Base-by-base conservation (phyloP, 345 rosid genomes). In the Viola odorata region DNA sequence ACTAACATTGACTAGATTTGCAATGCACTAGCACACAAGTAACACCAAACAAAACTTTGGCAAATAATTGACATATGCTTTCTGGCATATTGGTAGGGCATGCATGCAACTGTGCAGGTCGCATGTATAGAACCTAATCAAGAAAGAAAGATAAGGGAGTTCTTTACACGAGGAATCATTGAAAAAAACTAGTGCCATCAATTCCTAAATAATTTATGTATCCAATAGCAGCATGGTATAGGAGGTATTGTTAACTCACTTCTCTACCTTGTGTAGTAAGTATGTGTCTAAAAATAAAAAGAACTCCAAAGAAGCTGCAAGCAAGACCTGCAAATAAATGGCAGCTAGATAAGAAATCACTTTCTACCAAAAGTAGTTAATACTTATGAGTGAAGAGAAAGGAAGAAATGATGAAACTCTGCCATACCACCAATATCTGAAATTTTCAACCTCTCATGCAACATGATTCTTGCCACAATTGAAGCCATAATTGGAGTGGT, bases 221-320 rank as follows among this genome's bases (percentile, higher is more conserved):
- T 37, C 49, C 38, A 49, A 56, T 61, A 53, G 54, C 32, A 50
- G 63, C 62, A 68, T 41, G 39, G 40, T 54, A 61, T 40, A 73
- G 59, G 69, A 80, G 82, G 77, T 69, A 80, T 62, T 69, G 80
- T 69, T 64, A 85, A 85, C 95, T 89, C 91, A 86, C 87, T 79
- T 85, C 87, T 85, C 78, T 91, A 91, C 96, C 96, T 91, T 89
- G 91, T 67, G 86, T 77, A 56, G 77, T 73, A 70, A 89, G 81
- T 59, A 76, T 76, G 71, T 75, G 91, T 67, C 77, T 88, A 53
- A 77, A 91, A 73, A 85, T 84, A 75, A 87, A 85, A 69, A 91
- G 87, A 63, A 89, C 75, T 5, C 98, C 98, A 57, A 84, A 82
- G 80, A 85, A 86, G 69, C 95, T 89, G 82, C 91, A 89, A 67